phyloP scores from a whole-genome alignment of 768 basidiomycete genomes.

The Tulasnella sp. region DNA sequence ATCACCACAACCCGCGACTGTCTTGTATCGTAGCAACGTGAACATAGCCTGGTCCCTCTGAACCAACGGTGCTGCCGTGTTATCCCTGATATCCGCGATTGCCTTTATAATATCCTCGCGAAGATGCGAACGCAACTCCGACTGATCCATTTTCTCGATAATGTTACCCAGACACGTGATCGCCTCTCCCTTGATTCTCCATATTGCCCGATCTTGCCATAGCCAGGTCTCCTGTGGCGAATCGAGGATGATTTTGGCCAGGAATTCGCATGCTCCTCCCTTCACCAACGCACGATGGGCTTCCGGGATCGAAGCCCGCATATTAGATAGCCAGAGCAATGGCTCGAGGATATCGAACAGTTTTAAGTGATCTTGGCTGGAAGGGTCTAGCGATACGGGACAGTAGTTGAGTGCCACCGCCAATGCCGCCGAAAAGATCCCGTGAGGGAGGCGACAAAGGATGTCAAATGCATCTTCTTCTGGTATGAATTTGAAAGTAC shows the following conservation, averaged over 20 bases:
- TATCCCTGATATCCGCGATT: background rate
- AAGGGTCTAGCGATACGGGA: background rate
- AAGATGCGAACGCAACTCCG: background rate
- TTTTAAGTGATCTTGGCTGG: background rate
- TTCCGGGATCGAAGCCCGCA: background rate
- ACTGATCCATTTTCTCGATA: background rate
- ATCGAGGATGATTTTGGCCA: background rate
- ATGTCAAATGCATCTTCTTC: constrained; percentile 8
- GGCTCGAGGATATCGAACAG: background rate
- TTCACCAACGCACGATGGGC: background rate
- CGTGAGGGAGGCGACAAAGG: background rate
- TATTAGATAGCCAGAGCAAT: background rate
- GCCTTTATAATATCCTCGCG: background rate
- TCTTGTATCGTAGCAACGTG: background rate
- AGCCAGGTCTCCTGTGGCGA: background rate
- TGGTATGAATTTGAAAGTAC: background rate
- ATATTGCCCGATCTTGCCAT: background rate
- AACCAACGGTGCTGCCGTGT: background rate
- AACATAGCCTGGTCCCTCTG: background rate
- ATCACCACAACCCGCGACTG: background rate
- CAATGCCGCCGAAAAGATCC: background rate
- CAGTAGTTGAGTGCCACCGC: background rate
- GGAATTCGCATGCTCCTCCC: background rate
- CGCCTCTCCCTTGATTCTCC: background rate
- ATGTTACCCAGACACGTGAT: background rate